Percentiles rank a stretch among this genome's conserved stretches.
Conservation (phyloP, 495 filamentous ascomycete species). For the Darksidea phi region DNA sequence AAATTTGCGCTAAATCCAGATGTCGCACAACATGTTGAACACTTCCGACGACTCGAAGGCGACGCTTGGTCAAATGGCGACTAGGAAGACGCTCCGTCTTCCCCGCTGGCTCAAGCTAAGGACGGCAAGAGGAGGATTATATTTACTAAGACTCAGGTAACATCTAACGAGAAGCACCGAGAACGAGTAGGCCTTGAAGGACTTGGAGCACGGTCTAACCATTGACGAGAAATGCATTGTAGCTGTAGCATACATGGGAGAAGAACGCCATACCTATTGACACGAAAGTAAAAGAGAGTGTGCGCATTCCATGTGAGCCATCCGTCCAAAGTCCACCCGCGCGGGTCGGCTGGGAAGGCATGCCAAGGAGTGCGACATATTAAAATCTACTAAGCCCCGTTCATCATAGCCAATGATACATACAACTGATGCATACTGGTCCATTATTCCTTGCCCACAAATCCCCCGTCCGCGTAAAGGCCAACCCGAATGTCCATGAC, state of each 20-base stretch:
- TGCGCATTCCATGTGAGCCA: constrained; percentile 19
- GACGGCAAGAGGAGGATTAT: too few species aligned
- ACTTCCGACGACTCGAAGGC: too few species aligned
- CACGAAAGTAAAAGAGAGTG: constrained; percentile 33
- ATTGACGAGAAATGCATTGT: constrained; percentile 31
- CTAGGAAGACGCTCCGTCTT: constrained; percentile 2
- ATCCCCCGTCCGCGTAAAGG: constrained; percentile 16
- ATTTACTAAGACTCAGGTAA: too few species aligned
- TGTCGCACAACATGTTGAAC: too few species aligned
- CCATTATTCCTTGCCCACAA: constrained; percentile 18
- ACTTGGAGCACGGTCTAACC: too few species aligned
- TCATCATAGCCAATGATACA: constrained; percentile 33
- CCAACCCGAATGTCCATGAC: constrained; percentile 8
- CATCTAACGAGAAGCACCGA: too few species aligned
- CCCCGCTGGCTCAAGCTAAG: constrained; percentile 2
- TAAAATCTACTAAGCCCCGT: constrained; percentile 29
- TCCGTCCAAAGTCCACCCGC: constrained; percentile 16
- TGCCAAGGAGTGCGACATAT: constrained; percentile 23
- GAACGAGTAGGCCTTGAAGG: background rate
- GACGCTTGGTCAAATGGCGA: background rate
- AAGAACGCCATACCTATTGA: constrained; percentile 31
- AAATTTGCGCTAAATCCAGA: too few species aligned
- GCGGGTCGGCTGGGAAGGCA: constrained; percentile 21
- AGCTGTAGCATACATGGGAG: constrained; percentile 32
- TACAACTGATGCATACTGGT: constrained; percentile 31